A percentile compares a stretch with the other conserved stretches of the same genome.
These are phyloP conservation scores for Nigrograna mackinnonii DNA, from an alignment of 2,329 filamentous ascomycete genomes.

Conservation along the genomic window DNA sequence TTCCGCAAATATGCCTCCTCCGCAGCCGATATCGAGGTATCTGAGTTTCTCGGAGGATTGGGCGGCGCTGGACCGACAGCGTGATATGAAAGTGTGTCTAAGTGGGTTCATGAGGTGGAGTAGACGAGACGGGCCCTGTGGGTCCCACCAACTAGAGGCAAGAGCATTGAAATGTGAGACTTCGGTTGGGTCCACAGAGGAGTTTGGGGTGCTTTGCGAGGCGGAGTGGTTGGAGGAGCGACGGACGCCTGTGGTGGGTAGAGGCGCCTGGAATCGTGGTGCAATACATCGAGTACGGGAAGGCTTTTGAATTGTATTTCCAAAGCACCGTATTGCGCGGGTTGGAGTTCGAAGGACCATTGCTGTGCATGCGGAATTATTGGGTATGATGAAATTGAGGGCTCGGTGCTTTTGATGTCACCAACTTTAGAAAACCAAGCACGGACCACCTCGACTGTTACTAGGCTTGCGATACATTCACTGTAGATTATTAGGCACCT, in stretches of 20 bases:
- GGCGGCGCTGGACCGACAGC: slow-evolving; percentile 56
- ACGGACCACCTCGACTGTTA: too few relatives aligned
- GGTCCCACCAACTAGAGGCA: slow-evolving; percentile 96
- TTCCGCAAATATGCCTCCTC: slow-evolving; percentile 95
- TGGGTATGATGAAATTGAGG: too few relatives aligned
- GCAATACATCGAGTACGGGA: too few relatives aligned
- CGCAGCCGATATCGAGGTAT: slow-evolving; percentile 93
- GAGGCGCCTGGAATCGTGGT: neutral
- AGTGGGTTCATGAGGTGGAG: slow-evolving; percentile 98
- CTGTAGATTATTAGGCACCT: too few relatives aligned
- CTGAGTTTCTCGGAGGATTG: slow-evolving; percentile 50
- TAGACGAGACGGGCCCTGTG: slow-evolving; percentile 86
- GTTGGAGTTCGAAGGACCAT: too few relatives aligned
- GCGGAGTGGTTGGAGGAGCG: slow-evolving; percentile 2
- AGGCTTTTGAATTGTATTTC: too few relatives aligned
- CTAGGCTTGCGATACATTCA: too few relatives aligned
- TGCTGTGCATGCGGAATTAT: too few relatives aligned
- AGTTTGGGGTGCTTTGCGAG: slow-evolving; percentile 8
- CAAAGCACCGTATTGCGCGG: too few relatives aligned
- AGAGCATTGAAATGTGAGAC: slow-evolving; percentile 93
- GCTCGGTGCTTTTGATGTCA: too few relatives aligned
- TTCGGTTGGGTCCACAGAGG: slow-evolving; percentile 75
- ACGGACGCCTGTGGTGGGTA: neutral
- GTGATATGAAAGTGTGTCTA: slow-evolving; percentile 86
- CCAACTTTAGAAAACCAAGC: too few relatives aligned